These are phyloP conservation scores for Papiliotrema terrestris DNA, from an alignment of 1,284 basidiomycete species.

Conservation along the genomic window DNA sequence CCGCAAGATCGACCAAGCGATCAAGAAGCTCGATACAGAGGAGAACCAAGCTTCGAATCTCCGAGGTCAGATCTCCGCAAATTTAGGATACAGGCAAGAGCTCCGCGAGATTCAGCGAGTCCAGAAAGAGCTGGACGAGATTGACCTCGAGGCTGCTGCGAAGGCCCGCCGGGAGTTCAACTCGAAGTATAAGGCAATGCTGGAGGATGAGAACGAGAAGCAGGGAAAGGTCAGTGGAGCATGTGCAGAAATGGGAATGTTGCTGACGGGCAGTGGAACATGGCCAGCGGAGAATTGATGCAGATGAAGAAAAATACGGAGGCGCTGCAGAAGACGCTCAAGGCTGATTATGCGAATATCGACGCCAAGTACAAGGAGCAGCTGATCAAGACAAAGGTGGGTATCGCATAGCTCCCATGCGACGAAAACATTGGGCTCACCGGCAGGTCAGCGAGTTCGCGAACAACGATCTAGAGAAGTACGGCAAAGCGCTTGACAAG, in stretches of 20 bases:
- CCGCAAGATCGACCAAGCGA: conserved; percentile 59
- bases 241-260: not conserved
- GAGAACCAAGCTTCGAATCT: conserved; percentile 62
- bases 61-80: conserved; percentile 75
- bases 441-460: conserved; percentile 86
- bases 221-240: conserved; percentile 59
- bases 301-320: conserved; percentile 69
- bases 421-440: no score
- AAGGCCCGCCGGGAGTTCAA: conserved; percentile 79
- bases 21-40: conserved; percentile 52
- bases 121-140: conserved; percentile 66
- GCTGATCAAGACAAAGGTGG: conserved; percentile 88
- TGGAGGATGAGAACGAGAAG: conserved; percentile 51
- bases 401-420: conserved; percentile 9
- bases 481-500: conserved; percentile 93
- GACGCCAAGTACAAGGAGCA: conserved; percentile 83
- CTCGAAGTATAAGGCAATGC: conserved; percentile 67
- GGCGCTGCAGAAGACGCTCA: conserved; percentile 66
- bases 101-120: conserved; percentile 64
- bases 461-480: conserved; percentile 93
- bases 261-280: conserved; percentile 60
- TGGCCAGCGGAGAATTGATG: conserved; percentile 74
- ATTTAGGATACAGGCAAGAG: conserved; percentile 73
- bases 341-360: conserved; percentile 80
- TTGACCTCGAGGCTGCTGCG: conserved; percentile 77